A percentile compares a stretch with the other conserved stretches of the same genome.
Conservation (phyloP, 2,329 filamentous ascomycete genomes). For the Exophiala phaeomuriformis region DNA sequence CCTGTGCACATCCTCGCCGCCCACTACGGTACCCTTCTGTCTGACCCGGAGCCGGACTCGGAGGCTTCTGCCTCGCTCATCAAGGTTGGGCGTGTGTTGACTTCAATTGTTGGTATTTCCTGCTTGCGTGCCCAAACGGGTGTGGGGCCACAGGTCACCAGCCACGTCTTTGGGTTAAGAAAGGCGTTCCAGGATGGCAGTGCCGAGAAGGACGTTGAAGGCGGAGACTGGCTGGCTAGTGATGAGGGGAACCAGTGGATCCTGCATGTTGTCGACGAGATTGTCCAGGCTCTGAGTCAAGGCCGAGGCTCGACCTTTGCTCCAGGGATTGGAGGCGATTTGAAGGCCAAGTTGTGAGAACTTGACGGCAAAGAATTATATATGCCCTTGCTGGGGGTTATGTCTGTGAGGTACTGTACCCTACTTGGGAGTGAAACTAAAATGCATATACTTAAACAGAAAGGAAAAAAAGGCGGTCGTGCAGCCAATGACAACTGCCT, state of each 20-base stretch:
- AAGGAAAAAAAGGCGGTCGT: too few species aligned
- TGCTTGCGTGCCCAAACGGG: conserved; percentile 73
- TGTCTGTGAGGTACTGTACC: too few species aligned
- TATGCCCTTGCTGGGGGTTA: too few species aligned
- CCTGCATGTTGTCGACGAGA: conserved; percentile 53
- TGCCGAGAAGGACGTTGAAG: conserved; percentile 45
- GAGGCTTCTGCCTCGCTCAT: conserved; percentile 38
- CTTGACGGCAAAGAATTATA: too few species aligned
- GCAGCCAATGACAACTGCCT: too few species aligned
- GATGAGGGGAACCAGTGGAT: conserved; percentile 62
- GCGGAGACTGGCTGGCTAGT: conserved; percentile 54
- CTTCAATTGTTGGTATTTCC: conserved; percentile 64
- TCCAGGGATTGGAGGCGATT: conserved; percentile 36
- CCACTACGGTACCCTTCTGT: conserved; percentile 67
- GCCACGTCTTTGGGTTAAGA: conserved; percentile 70
- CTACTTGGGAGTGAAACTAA: too few species aligned
- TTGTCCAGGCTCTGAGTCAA: conserved; percentile 47
- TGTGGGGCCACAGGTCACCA: conserved; percentile 73
- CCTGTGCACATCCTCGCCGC: conserved; percentile 70
- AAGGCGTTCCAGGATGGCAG: conserved; percentile 67
- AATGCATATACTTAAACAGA: too few species aligned
- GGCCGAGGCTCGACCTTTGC: conserved; percentile 50
- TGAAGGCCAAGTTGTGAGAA: too few species aligned
- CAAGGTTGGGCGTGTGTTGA: conserved; percentile 62
- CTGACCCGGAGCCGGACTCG: conserved; percentile 50